Evolutionary conservation across 148 eudicot species (phyloP), one percentile per base, ranked within the genome.

Genomic region (Vaccinium darrowii): DNA sequence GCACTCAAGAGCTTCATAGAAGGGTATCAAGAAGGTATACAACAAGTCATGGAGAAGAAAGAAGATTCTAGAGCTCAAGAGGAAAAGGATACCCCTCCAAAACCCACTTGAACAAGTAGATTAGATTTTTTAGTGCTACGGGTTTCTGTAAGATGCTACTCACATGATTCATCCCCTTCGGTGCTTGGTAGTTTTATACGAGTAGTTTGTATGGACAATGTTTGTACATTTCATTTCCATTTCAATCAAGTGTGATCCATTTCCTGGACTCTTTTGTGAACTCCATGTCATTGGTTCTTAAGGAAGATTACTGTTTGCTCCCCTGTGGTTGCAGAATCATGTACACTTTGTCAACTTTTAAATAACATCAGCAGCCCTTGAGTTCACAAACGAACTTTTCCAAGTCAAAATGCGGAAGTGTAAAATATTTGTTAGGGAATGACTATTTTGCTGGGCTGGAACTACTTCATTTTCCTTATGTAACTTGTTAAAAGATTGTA

Each of bases 21-120:
- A 62, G 98, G 99, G 13, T 96, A 96, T 90, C 94, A 94, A 88
- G 95, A 96, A 88, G 99, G 99, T 18, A 88, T 96, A 57, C 97
- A 92, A 79, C 86, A 94, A 80, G 91, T 91, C 79, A 93, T 91
- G 95, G 95, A 92, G 86, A 92, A 91, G 85, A 93, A 90, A 49
- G 90, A 92, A 78, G 88, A 89, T 50, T 79, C 86, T 36, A 87
- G 87, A 76, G 84, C 94, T 82, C 91, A 86, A 77, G 84, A 82
- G 82, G 86, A 79, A 79, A 85, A 89, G 47, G 92, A 89, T n/a
- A 83, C 62, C 62, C 83, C 91, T 13, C 91, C 87, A 81, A 87
- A 84, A 76, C 23, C 87, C 3, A 75, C 80, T 74, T 88, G 84
- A 89, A 56, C 19, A 19, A 54, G 80, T 73, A n/a, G 36, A 49